These are phyloP conservation scores for Mimosa pudica DNA, from an alignment of 306 rosid species.

Conservation along the genomic window DNA sequence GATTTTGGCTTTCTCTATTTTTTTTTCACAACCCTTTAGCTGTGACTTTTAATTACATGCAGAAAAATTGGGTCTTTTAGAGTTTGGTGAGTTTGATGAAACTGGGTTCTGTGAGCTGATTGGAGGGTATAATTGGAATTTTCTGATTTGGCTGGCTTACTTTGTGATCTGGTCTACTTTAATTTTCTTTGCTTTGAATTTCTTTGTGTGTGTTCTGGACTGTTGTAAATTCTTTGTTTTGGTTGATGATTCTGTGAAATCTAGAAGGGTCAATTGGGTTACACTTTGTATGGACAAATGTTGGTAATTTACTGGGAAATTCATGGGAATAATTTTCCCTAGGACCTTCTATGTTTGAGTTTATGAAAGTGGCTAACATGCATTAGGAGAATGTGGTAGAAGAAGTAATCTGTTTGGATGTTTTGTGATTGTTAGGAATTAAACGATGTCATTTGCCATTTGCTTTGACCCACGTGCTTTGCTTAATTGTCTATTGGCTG, in stretches of 20 bases:
- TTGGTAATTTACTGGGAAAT: constrained; percentile 15
- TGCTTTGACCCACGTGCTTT: constrained; percentile 21
- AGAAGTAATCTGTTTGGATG: constrained; percentile 21
- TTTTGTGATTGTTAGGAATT: constrained; percentile 29
- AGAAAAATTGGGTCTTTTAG: not conserved
- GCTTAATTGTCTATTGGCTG: not conserved
- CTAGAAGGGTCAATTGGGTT: constrained; percentile 38
- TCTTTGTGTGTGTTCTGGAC: constrained; percentile 27
- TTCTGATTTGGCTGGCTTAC: constrained; percentile 26
- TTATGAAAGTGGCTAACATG: not conserved
- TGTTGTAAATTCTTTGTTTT: constrained; percentile 27
- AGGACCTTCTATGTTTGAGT: not conserved
- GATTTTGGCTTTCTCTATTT: not conserved
- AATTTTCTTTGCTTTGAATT: constrained; percentile 32
- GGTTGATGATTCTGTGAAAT: constrained; percentile 31
- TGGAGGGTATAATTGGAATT: not conserved
- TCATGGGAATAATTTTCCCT: constrained; percentile 20
- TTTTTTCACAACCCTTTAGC: constrained; percentile 20
- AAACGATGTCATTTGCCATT: constrained; percentile 3
- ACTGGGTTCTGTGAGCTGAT: constrained; percentile 28
- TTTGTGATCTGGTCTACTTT: not conserved
- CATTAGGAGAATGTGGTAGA: constrained; percentile 6
- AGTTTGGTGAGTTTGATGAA: not conserved
- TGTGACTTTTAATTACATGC: constrained; percentile 38
- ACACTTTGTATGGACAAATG: constrained; percentile 10